These are phyloP conservation scores for Pachysolen tannophilus DNA, from an alignment of 805 yeast genomes.

Conservation along the genomic window DNA sequence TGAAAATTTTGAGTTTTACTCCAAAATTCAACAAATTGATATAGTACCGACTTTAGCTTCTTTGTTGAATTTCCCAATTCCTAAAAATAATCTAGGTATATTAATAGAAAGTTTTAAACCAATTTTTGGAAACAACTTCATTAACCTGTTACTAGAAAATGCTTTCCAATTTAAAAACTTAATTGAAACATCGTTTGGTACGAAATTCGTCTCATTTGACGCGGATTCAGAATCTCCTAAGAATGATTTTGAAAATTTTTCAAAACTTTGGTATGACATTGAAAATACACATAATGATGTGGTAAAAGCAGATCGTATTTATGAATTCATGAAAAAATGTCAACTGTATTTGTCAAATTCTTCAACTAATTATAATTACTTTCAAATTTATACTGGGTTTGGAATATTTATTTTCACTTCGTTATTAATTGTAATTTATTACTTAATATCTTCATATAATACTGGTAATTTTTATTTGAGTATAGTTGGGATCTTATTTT, in stretches of 20 bases:
- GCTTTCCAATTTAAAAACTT: constrained; percentile 47
- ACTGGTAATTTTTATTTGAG: background rate
- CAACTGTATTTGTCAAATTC: constrained; percentile 46
- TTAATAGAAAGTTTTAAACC: constrained; percentile 50
- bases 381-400: constrained; percentile 37
- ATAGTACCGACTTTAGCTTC: constrained; percentile 63
- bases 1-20: constrained; percentile 44
- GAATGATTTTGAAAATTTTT: constrained; percentile 9
- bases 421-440: constrained; percentile 18
- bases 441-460: constrained; percentile 12
- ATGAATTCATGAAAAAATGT: constrained; percentile 32
- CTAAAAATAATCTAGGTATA: constrained; percentile 68
- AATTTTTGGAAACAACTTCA: constrained; percentile 36
- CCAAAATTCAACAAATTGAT: constrained; percentile 56
- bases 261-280: constrained; percentile 3
- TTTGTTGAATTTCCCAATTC: constrained; percentile 57
- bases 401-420: constrained; percentile 22
- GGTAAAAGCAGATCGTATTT: constrained; percentile 16
- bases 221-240: constrained; percentile 1
- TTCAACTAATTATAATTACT: constrained; percentile 67
- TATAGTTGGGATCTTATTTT: constrained; percentile 14
- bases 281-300: background rate
- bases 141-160: constrained; percentile 40
- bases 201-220: constrained; percentile 9
- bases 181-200: constrained; percentile 30